A percentile compares a stretch with the other conserved stretches of the same genome.
Evolutionary conservation across 352 stramenopile species (phyloP).

Genomic region (Pythium scleroteichum): DNA sequence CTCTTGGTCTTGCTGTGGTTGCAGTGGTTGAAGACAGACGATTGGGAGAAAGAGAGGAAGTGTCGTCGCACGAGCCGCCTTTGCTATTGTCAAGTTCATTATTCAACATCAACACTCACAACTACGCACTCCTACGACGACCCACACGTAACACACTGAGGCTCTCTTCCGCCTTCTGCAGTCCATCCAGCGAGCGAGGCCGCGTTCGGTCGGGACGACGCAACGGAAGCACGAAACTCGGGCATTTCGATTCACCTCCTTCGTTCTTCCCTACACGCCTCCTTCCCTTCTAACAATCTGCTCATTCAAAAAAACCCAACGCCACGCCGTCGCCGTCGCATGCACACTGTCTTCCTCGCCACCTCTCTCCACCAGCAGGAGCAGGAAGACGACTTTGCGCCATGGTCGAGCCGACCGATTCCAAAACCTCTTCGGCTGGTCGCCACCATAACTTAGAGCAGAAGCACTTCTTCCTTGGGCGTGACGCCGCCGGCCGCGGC

Average conservation of each 20-base stretch:
- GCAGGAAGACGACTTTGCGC: too few species aligned
- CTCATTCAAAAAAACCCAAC: too few species aligned
- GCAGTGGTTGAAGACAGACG: too few species aligned
- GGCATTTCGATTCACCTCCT: neutral
- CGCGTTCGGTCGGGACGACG: too few species aligned
- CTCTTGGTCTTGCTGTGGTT: too few species aligned
- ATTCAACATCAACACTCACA: conserved; percentile 14
- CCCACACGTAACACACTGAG: conserved; percentile 9
- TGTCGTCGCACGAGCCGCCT: too few species aligned
- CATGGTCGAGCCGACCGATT: too few species aligned
- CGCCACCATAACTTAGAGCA: conserved; percentile 72
- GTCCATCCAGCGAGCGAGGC: neutral
- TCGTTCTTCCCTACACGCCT: conserved; percentile 9
- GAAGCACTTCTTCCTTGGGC: conserved; percentile 80
- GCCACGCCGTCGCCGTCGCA: neutral
- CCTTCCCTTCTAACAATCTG: conserved; percentile 16
- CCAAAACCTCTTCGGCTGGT: conserved; percentile 5
- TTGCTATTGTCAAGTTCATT: conserved; percentile 27
- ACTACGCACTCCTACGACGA: conserved; percentile 1
- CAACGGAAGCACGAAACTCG: too few species aligned
- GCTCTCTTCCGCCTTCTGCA: neutral
- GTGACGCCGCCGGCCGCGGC: conserved; percentile 49
- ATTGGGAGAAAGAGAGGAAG: too few species aligned
- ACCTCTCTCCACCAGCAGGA: conserved; percentile 25
- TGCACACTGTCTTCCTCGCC: conserved; percentile 30